Conservation (phyloP, 2,329 filamentous ascomycete genomes). For the Dactylellina leptospora region DNA sequence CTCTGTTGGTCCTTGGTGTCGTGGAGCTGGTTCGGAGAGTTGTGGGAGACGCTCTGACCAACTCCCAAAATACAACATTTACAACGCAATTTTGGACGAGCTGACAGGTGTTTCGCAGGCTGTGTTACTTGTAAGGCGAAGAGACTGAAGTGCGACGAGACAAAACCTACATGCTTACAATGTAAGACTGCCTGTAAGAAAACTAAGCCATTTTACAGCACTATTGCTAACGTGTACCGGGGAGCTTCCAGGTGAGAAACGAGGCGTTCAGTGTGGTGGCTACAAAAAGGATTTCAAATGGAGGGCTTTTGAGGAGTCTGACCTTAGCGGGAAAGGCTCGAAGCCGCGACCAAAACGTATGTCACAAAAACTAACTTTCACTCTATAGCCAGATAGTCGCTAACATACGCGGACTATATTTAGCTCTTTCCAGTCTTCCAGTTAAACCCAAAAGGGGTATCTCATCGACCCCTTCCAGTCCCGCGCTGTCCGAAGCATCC, state of each 20-base stretch:
- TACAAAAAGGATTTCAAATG: constrained; percentile 82
- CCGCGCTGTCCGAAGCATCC: constrained; percentile 41
- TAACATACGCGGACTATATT: not conserved
- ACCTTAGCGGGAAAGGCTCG: constrained; percentile 63
- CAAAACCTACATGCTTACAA: constrained; percentile 73
- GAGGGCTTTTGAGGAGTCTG: constrained; percentile 74
- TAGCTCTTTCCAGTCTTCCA: constrained; percentile 37
- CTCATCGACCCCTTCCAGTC: constrained; percentile 39
- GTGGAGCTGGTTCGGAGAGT: too few relatives aligned
- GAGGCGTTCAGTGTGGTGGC: constrained; percentile 73
- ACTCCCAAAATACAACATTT: constrained; percentile 33
- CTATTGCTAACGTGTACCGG: not conserved
- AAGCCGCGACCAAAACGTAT: constrained; percentile 57
- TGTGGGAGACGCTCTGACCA: too few relatives aligned
- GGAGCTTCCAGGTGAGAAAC: constrained; percentile 62
- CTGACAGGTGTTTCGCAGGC: constrained; percentile 62
- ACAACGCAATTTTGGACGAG: constrained; percentile 15
- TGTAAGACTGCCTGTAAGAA: constrained; percentile 60
- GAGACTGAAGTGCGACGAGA: constrained; percentile 77
- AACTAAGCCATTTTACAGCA: not conserved
- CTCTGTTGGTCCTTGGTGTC: too few relatives aligned
- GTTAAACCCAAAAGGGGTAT: constrained; percentile 28
- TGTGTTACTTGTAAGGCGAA: constrained; percentile 79
- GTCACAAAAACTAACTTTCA: constrained; percentile 10
- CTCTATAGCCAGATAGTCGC: constrained; percentile 1